Percentiles rank a stretch among this genome's conserved stretches.
phyloP scores from a whole-genome alignment of 768 basidiomycete genomes.

The Pisolithus orientalis region DNA sequence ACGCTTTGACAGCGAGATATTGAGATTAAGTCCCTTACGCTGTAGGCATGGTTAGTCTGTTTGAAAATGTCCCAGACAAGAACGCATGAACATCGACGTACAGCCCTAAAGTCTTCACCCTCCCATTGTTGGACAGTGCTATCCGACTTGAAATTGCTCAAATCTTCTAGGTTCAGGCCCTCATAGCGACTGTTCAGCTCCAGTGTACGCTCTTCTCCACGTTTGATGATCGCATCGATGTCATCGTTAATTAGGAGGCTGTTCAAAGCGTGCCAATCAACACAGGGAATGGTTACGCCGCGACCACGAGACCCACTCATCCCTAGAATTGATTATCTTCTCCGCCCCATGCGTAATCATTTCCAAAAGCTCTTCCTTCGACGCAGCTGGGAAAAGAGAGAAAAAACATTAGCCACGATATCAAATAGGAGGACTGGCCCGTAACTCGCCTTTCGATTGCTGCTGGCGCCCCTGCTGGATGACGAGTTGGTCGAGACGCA shows the following conservation, averaged over 20 bases:
- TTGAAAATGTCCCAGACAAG: neutral
- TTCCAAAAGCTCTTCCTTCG: slow-evolving; percentile 93
- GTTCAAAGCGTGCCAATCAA: neutral
- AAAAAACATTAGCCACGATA: neutral
- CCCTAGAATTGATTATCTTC: slow-evolving; percentile 81
- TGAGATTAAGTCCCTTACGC: slow-evolving; percentile 67
- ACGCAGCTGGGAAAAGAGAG: slow-evolving; percentile 52
- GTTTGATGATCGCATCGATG: slow-evolving; percentile 88
- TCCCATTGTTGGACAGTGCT: slow-evolving; percentile 92
- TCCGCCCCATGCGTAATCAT: slow-evolving; percentile 99
- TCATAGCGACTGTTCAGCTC: slow-evolving; percentile 92
- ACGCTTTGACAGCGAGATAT: slow-evolving; percentile 85
- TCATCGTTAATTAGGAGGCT: slow-evolving; percentile 80
- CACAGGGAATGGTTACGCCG: neutral
- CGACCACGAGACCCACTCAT: slow-evolving; percentile 46
- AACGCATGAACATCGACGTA: slow-evolving; percentile 26
- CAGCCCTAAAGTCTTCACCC: slow-evolving; percentile 83
- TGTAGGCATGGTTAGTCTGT: slow-evolving; percentile 18
- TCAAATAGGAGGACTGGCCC: neutral
- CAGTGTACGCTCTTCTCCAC: slow-evolving; percentile 85
- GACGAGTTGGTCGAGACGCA: slow-evolving; percentile 90
- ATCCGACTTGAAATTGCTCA: slow-evolving; percentile 96
- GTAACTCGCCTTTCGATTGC: slow-evolving; percentile 61
- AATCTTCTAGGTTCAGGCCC: slow-evolving; percentile 85
- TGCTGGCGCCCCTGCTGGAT: slow-evolving; percentile 93